Base-by-base conservation (phyloP, 257 asterid species). In the Vinca minor region DNA sequence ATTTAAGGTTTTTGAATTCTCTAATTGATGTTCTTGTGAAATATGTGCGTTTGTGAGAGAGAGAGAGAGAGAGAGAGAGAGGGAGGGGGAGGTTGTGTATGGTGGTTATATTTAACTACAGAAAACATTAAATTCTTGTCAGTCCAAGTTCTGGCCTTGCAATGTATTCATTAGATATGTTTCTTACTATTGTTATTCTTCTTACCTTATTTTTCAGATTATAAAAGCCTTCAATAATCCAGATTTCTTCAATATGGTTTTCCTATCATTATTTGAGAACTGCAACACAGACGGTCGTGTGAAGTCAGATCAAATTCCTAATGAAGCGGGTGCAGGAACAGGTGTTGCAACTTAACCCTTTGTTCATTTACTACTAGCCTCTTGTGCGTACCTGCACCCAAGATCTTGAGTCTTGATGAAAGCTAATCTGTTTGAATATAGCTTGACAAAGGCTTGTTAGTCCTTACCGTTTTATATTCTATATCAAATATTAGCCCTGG, bases 191-290 rank as follows among this genome's bases (percentile, higher is more conserved):
- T 52, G 46, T 62, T 71, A 42, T 35, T 69, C 66, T 70, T 54
- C 66, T 59, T 10, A 42, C 61, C 7, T 74, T 69, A 29, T 38
- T 55, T 67, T 71, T 68, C 78, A 92, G 96, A 87, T 83, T 71
- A 72, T 85, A 65, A 87, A 82, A 80, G 94, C 96, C 26, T 87
- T 89, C 81, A 72, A 78, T 52, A 79, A 78, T 63, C 87, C 95
- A 34, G 85, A 81, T 55, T 89, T 88, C 83, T 84, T 92, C 74
- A 85, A 79, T 62, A 60, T 65, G 73, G 88, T 83, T 69, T 77
- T 89, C 61, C 96, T 91, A 65, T 76, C 76, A 67, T 73, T 92
- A 67, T 68, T 71, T 79, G 96, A 85, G 76, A 89, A 84, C 84
- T 78, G 91, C 72, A 83, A 76, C 68, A 77, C 79, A 15, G 79